phyloP scores from a whole-genome alignment of 148 eudicot species.

The Fallopia convolvulus region DNA sequence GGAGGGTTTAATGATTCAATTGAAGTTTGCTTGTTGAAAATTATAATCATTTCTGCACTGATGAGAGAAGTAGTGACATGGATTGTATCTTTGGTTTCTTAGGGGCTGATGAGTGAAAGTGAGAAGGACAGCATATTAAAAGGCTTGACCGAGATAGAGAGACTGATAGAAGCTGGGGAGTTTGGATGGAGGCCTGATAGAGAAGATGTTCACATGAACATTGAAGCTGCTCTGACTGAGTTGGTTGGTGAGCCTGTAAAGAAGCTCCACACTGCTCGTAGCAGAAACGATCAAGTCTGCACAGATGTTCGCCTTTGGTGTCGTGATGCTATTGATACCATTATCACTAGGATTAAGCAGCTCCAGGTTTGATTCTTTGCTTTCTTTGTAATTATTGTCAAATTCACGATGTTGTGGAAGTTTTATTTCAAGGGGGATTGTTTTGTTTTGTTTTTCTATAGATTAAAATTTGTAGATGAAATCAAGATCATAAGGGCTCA shows the following conservation, averaged over 20 bases:
- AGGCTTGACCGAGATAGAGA: conserved; percentile 73
- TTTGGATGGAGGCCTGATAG: conserved; percentile 93
- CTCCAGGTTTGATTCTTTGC: conserved; percentile 56
- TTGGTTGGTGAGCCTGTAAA: conserved; percentile 98
- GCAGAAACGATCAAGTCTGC: conserved; percentile 94
- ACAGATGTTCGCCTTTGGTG: conserved; percentile 98
- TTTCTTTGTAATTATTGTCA: neutral
- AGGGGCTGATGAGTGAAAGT: conserved; percentile 62
- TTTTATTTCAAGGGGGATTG: neutral
- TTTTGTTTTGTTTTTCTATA: neutral
- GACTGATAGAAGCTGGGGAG: conserved; percentile 69
- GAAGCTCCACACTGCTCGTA: conserved; percentile 97
- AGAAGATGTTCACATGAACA: conserved; percentile 99
- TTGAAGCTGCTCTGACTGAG: conserved; percentile 97
- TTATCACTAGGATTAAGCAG: conserved; percentile 38
- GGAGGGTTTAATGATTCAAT: neutral
- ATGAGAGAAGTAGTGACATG: neutral
- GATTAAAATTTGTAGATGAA: neutral
- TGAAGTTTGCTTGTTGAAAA: neutral
- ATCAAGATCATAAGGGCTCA: neutral
- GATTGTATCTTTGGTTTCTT: conserved; percentile 13
- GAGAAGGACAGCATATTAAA: conserved; percentile 64
- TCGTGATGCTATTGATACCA: conserved; percentile 77
- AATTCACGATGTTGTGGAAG: neutral
- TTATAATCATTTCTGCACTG: neutral